These are phyloP conservation scores for Tuber aestivum DNA, from an alignment of 495 filamentous ascomycete genomes.

Conservation along the genomic window DNA sequence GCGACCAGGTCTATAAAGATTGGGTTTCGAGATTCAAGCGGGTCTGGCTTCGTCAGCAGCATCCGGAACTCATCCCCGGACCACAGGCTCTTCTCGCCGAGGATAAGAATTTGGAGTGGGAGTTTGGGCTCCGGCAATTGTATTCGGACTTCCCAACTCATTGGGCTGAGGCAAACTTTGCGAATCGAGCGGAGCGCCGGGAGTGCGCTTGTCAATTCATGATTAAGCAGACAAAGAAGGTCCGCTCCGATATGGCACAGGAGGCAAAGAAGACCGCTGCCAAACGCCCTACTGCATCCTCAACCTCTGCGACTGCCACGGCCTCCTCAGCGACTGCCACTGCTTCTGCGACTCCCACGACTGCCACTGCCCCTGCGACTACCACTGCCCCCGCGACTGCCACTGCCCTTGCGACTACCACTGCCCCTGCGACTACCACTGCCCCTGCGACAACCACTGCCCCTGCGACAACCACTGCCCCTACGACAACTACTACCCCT, in stretches of 20 bases:
- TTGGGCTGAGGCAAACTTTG: not conserved
- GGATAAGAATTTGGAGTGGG: not conserved
- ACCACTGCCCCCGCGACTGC: too few species aligned
- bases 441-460: too few species aligned
- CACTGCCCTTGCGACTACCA: too few species aligned
- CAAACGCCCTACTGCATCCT: rapidly evolving
- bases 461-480: too few species aligned
- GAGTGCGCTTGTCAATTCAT: not conserved
- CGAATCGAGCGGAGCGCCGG: not conserved
- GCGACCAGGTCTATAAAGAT: not conserved
- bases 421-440: too few species aligned
- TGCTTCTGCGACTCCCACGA: too few species aligned
- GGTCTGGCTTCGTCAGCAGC: not conserved
- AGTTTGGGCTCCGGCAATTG: not conserved
- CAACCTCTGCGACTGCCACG: too few species aligned
- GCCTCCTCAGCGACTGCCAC: too few species aligned
- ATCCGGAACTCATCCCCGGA: not conserved
- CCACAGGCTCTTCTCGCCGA: not conserved
- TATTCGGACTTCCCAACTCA: not conserved
- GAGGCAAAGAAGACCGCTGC: not conserved
- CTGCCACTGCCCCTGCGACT: too few species aligned
- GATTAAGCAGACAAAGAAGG: not conserved
- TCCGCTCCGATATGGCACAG: not conserved
- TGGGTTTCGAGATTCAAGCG: not conserved
- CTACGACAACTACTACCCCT: too few species aligned